phyloP scores from a whole-genome alignment of 1,139 yeast species.

The Suhomyces bokatorum region DNA sequence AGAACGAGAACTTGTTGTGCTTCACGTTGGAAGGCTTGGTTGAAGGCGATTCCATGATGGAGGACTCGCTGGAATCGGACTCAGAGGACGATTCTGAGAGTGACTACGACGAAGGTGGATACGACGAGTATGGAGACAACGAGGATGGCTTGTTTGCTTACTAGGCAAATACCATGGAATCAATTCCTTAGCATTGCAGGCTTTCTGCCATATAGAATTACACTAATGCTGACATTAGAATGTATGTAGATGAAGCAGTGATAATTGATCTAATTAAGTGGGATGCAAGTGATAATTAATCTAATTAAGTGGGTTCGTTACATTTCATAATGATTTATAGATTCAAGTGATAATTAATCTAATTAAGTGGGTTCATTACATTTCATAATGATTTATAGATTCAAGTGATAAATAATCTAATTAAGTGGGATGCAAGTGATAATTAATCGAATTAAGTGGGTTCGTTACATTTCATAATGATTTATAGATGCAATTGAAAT shows the following conservation, averaged over 20 bases:
- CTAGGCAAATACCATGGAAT: constrained; percentile 18
- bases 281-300: no score
- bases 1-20: constrained; percentile 81
- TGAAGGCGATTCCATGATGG: constrained; percentile 27
- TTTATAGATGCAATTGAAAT: no score
- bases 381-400: no score
- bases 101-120: constrained; percentile 32
- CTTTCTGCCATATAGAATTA: background rate
- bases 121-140: constrained; percentile 40
- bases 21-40: constrained; percentile 57
- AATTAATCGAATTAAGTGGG: no score
- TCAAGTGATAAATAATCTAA: no score
- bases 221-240: background rate
- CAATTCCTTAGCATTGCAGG: background rate
- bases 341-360: no score
- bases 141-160: constrained; percentile 47
- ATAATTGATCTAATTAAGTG: no score
- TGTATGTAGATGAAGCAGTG: background rate
- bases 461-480: no score
- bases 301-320: no score
- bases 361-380: no score
- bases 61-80: constrained; percentile 27
- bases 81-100: constrained; percentile 32
- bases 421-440: no score
- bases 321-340: no score